Base-by-base conservation (phyloP, 768 basidiomycete species). In the Stropharia rugosoannulata region DNA sequence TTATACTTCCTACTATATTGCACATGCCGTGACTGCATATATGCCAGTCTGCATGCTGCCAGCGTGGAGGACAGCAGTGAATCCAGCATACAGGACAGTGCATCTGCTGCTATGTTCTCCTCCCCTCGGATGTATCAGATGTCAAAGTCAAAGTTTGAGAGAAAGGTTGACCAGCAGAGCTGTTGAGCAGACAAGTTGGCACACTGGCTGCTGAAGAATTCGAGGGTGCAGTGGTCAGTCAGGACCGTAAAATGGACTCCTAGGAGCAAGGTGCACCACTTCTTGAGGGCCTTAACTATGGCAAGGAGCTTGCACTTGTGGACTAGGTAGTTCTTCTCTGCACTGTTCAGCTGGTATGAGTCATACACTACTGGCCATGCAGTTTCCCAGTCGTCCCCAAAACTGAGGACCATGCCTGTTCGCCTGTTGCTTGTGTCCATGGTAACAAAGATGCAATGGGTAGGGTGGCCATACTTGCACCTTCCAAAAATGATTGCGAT, bases 251-350 rank as follows among this genome's bases (percentile, higher is more conserved):
- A 75, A 1, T 54, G 50, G 0, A 51, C 43, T 0, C 73, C 74
- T 1, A 69, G 66, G 1, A 76, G 55, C 0, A 70, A 48, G 7
- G 66, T 63, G 0, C 56, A n/a, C 29, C 66, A 68, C 0, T 61
- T 55, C 13, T 65, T 54, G 57, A 79, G 51, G 0, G 73, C 61
- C 37, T 77, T 70, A 0, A 79, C 63, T 0, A 69, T 67, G 2
- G 72, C 73, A 0, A 77, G 49, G 42, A 77, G 57, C 54, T 78
- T 75, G 51, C 73, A 70, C 56, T 78, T 66, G 46, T 77, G 74
- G 0, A 66, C 64, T 0, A 71, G 70, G 35, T 78, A 77, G 49
- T 76, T 75, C 15, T 2, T n/a, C 32, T 64, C 57, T 0, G 72
- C 67, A 44, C n/a, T n/a, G n/a, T n/a, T n/a, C n/a, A n/a, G n/a